Percentiles rank a stretch among this genome's conserved stretches.
Conservation (phyloP, 1,284 basidiomycete species). For the Hemileia vastatrix region DNA sequence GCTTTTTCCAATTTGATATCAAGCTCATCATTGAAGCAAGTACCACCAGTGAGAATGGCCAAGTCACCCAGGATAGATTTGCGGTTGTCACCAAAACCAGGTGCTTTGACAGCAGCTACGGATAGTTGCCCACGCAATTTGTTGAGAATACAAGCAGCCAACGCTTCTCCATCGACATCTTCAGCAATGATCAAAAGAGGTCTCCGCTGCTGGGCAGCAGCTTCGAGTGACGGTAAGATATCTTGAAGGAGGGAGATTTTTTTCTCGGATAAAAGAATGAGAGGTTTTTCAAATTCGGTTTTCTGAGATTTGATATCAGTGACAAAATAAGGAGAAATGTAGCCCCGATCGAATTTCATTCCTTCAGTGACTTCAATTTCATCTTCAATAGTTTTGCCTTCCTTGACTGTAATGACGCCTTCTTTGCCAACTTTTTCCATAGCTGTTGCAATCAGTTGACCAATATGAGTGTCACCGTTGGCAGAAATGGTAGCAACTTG, state of each 20-base stretch:
- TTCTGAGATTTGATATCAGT: slow-evolving; percentile 97
- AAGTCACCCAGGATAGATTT: slow-evolving; percentile 95
- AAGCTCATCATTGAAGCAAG: slow-evolving; percentile 95
- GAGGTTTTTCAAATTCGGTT: slow-evolving; percentile 93
- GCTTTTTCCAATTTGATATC: slow-evolving; percentile 95
- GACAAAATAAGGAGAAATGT: slow-evolving; percentile 97
- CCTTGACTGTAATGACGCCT: slow-evolving; percentile 99
- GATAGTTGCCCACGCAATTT: slow-evolving; percentile 94
- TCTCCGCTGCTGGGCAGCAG: slow-evolving; percentile 78
- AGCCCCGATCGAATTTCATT: slow-evolving; percentile 98
- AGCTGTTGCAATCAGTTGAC: slow-evolving; percentile 92
- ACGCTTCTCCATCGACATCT: slow-evolving; percentile 93
- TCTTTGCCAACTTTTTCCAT: slow-evolving; percentile 99
- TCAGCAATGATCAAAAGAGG: slow-evolving; percentile 94
- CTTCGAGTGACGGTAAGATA: slow-evolving; percentile 87
- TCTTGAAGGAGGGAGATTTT: slow-evolving; percentile 94
- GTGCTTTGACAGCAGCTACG: slow-evolving; percentile 88
- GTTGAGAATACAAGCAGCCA: slow-evolving; percentile 95
- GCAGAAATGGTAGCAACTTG: slow-evolving; percentile 95
- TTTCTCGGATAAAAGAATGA: slow-evolving; percentile 90
- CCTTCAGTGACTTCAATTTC: slow-evolving; percentile 98
- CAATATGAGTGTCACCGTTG: slow-evolving; percentile 89
- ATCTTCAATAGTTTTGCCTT: slow-evolving; percentile 93
- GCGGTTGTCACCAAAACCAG: slow-evolving; percentile 97
- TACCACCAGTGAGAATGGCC: slow-evolving; percentile 91